Evolutionary conservation across 2,329 filamentous ascomycete species (phyloP).

Genomic region (Alternaria metachromatica): DNA sequence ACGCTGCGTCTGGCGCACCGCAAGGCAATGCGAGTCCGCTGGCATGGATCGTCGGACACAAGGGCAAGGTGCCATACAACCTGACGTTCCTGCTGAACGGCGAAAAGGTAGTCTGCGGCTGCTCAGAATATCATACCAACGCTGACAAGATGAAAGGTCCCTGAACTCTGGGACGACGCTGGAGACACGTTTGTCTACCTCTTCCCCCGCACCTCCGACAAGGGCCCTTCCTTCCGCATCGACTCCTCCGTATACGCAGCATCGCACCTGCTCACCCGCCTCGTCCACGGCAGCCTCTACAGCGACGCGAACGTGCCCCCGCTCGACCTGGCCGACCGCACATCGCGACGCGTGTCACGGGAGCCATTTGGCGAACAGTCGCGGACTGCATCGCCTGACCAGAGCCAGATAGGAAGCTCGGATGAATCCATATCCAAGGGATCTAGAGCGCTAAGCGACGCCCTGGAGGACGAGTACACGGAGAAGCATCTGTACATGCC

Average conservation of each 20-base stretch:
- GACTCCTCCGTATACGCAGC: constrained; percentile 65
- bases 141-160: constrained; percentile 50
- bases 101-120: constrained; percentile 53
- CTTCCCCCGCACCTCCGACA: constrained; percentile 63
- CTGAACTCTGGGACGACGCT: constrained; percentile 67
- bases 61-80: constrained; percentile 64
- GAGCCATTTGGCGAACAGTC: constrained; percentile 38
- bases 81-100: constrained; percentile 58
- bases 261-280: constrained; percentile 61
- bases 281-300: constrained; percentile 63
- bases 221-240: constrained; percentile 66
- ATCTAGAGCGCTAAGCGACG: constrained; percentile 56
- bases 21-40: constrained; percentile 33
- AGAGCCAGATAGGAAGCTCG: constrained; percentile 45
- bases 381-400: constrained; percentile 41
- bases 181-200: constrained; percentile 70
- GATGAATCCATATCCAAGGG: constrained; percentile 58
- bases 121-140: constrained; percentile 1
- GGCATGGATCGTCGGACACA: constrained; percentile 67
- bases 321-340: constrained; percentile 29
- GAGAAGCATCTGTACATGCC: constrained; percentile 66
- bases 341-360: constrained; percentile 28
- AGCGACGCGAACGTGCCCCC: constrained; percentile 36
- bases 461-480: constrained; percentile 55
- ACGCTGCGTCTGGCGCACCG: constrained; percentile 31